Percentiles rank a stretch among this genome's conserved stretches.
Evolutionary conservation across 441 rosid species (phyloP).

Genomic region (Rhodomyrtus psidioides): DNA sequence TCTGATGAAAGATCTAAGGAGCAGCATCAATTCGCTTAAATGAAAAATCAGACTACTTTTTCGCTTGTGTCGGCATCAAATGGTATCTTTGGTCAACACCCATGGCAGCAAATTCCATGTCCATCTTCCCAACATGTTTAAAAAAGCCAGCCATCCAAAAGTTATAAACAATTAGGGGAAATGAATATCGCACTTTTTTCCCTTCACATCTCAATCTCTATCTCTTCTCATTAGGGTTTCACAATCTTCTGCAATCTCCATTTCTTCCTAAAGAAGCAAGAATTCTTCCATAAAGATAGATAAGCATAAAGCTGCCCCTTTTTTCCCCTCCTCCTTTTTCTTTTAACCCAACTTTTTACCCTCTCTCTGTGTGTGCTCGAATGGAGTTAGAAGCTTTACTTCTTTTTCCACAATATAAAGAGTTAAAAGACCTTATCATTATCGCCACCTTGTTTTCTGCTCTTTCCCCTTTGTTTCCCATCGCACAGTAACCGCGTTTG

Average conservation of each 20-base stretch:
- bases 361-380: background rate
- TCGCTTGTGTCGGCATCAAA: background rate
- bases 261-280: background rate
- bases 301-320: background rate
- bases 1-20: background rate
- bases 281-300: background rate
- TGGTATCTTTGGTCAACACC: background rate
- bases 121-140: background rate
- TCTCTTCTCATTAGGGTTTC: background rate
- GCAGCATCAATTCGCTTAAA: background rate
- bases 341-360: background rate
- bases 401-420: background rate
- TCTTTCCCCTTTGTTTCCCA: background rate
- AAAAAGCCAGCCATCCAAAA: background rate
- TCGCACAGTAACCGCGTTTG: background rate
- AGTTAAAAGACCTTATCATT: background rate
- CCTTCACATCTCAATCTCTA: background rate
- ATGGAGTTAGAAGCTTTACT: background rate
- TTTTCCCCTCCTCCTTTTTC: background rate
- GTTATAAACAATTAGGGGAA: background rate
- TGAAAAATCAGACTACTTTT: background rate
- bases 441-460: background rate
- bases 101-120: background rate
- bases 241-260: background rate
- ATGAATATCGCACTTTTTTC: background rate